Conservation (phyloP, 371 early-diverging fungal species). For the Syncephalastrum racemosum region DNA sequence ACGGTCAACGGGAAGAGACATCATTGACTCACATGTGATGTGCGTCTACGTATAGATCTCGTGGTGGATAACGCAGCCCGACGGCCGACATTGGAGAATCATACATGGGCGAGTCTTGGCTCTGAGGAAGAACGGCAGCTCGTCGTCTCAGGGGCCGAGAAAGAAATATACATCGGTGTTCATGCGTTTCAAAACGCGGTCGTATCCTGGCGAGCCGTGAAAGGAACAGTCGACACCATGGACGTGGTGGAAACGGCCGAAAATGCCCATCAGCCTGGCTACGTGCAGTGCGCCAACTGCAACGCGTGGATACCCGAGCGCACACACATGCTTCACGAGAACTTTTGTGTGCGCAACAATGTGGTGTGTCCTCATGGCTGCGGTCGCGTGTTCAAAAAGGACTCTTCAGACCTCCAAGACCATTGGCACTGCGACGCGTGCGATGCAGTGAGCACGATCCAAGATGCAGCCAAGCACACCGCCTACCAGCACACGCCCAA, state of each 20-base stretch:
- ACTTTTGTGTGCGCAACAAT: constrained; percentile 83
- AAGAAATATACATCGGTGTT: constrained; percentile 40
- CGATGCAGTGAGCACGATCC: constrained; percentile 48
- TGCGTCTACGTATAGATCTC: constrained; percentile 28
- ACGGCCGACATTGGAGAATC: constrained; percentile 34
- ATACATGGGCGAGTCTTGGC: constrained; percentile 37
- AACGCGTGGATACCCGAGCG: constrained; percentile 62
- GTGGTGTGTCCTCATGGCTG: constrained; percentile 63
- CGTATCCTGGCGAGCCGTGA: constrained; percentile 27
- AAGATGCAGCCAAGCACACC: constrained; percentile 66
- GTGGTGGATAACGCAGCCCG: constrained; percentile 21
- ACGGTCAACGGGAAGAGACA: not conserved
- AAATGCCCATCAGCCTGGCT: constrained; percentile 34
- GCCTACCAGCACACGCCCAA: constrained; percentile 60
- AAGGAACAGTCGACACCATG: not conserved
- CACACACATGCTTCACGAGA: constrained; percentile 66
- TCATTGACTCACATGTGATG: not conserved
- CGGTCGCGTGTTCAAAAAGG: constrained; percentile 65
- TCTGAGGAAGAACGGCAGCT: constrained; percentile 26
- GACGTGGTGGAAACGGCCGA: constrained; percentile 15
- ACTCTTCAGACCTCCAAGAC: constrained; percentile 52
- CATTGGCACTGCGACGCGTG: constrained; percentile 89
- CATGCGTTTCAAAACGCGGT: constrained; percentile 30
- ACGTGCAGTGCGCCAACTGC: constrained; percentile 72
- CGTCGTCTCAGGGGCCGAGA: constrained; percentile 2